phyloP scores from a whole-genome alignment of 371 early-diverging fungal species.

The Mortierella sp. region DNA sequence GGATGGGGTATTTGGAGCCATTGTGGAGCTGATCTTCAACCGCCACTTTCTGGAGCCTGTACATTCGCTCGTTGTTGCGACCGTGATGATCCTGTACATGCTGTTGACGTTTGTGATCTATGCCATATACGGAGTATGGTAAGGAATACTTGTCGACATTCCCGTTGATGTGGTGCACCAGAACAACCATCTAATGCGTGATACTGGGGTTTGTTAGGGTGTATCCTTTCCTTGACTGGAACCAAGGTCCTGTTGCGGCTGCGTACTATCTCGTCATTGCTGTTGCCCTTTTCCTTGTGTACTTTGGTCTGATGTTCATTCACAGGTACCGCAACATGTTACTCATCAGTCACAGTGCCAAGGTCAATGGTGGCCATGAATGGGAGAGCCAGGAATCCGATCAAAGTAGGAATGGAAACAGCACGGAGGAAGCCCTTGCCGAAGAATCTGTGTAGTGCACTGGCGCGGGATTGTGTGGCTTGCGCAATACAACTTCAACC shows the following conservation, averaged over 20 bases:
- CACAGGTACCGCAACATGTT: constrained; percentile 55
- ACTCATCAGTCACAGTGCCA: constrained; percentile 9
- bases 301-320: constrained; percentile 55
- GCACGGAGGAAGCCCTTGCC: neutral
- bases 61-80: constrained; percentile 55
- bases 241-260: constrained; percentile 57
- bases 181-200: too few relatives aligned
- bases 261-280: constrained; percentile 59
- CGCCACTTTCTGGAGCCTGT: constrained; percentile 58
- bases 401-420: constrained; percentile 1
- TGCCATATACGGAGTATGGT: constrained; percentile 59
- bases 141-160: neutral
- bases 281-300: constrained; percentile 50
- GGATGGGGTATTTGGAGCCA: constrained; percentile 60
- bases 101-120: constrained; percentile 59
- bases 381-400: constrained; percentile 2
- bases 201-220: constrained; percentile 52
- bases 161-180: neutral
- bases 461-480: too few relatives aligned
- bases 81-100: constrained; percentile 62
- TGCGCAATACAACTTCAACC: too few relatives aligned
- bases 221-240: constrained; percentile 65
- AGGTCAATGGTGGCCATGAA: constrained; percentile 25
- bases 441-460: too few relatives aligned
- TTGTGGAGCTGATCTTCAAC: constrained; percentile 60